A percentile compares a stretch with the other conserved stretches of the same genome.
phyloP scores from a whole-genome alignment of 2,329 filamentous ascomycete genomes.

The Fusarium globosum region DNA sequence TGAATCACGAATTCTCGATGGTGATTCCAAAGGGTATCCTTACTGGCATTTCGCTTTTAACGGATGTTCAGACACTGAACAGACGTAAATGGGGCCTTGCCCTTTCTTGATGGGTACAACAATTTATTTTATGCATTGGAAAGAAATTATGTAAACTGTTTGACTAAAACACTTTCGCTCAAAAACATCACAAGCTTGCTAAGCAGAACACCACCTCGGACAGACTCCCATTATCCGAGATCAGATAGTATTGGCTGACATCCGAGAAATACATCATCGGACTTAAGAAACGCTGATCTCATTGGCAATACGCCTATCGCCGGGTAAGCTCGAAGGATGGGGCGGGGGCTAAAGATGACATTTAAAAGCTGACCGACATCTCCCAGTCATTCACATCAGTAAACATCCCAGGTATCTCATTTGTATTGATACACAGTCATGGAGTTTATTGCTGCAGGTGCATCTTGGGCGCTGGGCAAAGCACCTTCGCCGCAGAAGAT shows the following conservation, averaged over 20 bases:
- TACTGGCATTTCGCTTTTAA: rapidly evolving
- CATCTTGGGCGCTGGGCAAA: conserved; percentile 11
- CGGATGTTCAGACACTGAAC: rapidly evolving
- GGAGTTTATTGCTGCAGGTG: conserved; percentile 29
- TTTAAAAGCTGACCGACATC: neutral
- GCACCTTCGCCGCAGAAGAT: conserved; percentile 7
- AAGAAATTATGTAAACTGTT: neutral
- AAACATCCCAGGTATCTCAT: neutral
- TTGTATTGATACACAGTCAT: neutral
- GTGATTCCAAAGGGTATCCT: neutral
- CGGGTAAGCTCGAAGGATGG: neutral
- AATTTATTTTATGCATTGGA: rapidly evolving
- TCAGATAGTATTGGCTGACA: neutral
- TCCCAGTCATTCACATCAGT: no score
- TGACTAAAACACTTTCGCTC: no score
- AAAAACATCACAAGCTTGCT: neutral
- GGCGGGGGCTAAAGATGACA: neutral
- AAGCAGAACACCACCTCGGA: no score
- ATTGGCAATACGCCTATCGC: neutral
- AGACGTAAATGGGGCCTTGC: rapidly evolving
- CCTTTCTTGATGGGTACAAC: rapidly evolving
- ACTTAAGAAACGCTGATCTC: neutral
- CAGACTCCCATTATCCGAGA: neutral
- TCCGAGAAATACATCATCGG: neutral
- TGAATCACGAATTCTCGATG: neutral